phyloP scores from a whole-genome alignment of 192 early-diverging fungal species.

The Linnemannia elongata region DNA sequence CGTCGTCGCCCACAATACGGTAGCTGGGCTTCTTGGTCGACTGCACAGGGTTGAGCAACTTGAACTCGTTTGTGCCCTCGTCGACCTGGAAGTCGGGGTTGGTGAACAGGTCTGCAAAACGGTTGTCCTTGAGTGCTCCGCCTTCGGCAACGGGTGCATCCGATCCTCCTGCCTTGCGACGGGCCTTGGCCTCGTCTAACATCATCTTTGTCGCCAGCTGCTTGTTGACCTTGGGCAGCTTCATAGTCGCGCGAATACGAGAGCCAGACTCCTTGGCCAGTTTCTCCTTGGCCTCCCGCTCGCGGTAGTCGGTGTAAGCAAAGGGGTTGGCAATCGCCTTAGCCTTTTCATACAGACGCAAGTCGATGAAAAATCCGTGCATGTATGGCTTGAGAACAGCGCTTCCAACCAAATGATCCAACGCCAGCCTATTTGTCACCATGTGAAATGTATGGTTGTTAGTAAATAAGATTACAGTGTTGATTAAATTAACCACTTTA shows the following conservation, averaged over 20 bases:
- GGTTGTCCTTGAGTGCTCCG: constrained; percentile 82
- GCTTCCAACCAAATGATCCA: constrained; percentile 94
- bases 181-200: constrained; percentile 55
- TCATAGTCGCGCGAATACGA: constrained; percentile 89
- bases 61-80: constrained; percentile 83
- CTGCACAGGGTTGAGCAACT: constrained; percentile 72
- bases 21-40: constrained; percentile 56
- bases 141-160: constrained; percentile 38
- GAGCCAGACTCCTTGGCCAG: constrained; percentile 87
- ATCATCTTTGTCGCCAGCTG: constrained; percentile 79
- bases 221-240: constrained; percentile 94
- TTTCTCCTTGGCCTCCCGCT: constrained; percentile 82
- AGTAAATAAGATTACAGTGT: not conserved
- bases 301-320: constrained; percentile 92
- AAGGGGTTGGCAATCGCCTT: constrained; percentile 97
- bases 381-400: constrained; percentile 96
- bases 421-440: constrained; percentile 72
- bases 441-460: not conserved
- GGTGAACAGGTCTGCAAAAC: constrained; percentile 90
- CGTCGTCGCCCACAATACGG: constrained; percentile 56
- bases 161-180: constrained; percentile 61
- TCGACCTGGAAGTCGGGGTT: constrained; percentile 95
- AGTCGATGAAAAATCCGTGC: constrained; percentile 99
- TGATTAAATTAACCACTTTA: not conserved
- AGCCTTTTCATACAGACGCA: constrained; percentile 95